Evolutionary conservation across 2,329 filamentous ascomycete genomes (phyloP).

Genomic region (Aureobasidium sp.): DNA sequence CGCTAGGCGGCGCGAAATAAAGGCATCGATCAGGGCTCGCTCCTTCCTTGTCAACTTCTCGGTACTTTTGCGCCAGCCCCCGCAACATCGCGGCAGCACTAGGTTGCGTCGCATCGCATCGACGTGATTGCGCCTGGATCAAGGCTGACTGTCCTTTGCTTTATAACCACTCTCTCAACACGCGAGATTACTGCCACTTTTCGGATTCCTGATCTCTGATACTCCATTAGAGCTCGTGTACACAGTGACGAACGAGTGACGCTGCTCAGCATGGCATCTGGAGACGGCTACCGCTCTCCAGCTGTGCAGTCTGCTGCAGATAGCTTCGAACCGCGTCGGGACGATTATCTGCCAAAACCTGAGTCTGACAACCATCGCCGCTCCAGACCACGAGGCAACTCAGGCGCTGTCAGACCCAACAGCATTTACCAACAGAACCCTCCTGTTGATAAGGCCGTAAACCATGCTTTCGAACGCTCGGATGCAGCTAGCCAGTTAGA

Average conservation of each 20-base stretch:
- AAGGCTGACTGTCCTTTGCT: not conserved
- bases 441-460: slow-evolving; percentile 49
- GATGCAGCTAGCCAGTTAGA: slow-evolving; percentile 44
- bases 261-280: not conserved
- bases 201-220: not conserved
- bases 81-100: not conserved
- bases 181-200: not conserved
- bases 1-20: not conserved
- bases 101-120: not conserved
- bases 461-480: slow-evolving; percentile 45
- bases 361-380: not conserved
- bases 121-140: not conserved
- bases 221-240: not conserved
- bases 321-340: not conserved
- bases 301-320: not conserved
- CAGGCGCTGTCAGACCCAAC: not conserved
- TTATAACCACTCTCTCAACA: not conserved
- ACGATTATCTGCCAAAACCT: not conserved
- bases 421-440: slow-evolving; percentile 18
- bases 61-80: not conserved
- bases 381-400: not conserved
- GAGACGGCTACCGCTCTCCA: not conserved
- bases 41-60: not conserved
- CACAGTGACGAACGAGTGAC: not conserved
- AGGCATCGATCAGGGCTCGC: not conserved